Evolutionary conservation across 345 rosid genomes (phyloP), one percentile per base, ranked within the genome.

Genomic region (Salix koriyanagi): DNA sequence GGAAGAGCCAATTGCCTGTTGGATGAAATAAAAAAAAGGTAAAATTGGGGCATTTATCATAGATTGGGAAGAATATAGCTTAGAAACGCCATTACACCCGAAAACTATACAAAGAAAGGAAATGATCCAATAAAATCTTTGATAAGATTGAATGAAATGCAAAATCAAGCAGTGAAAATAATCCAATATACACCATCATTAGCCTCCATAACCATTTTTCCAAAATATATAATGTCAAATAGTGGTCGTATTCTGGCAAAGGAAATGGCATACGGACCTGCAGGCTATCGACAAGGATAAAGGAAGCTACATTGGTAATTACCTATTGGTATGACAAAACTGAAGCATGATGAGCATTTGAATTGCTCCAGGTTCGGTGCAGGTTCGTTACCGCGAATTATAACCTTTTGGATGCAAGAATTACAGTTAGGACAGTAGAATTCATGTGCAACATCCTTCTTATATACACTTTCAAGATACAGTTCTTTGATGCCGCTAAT

Each of bases 361-460:
- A 73, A 30, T 23, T 37, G 28, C 13, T 14, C 28, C 19, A 7
- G 64, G 65, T 1, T 0, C 0, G 2, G 1, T 48, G 25, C 54
- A 32, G 7, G 19, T 64, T 21, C 52, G 13, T 25, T 26, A 21
- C 48, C 73, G 0, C 23, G 54, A 54, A 79, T 67, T 9, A 60
- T 11, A 50, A 79, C 81, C 32, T 79, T 79, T 16, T 68, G 5
- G 46, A 79, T 79, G 77, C 77, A 79, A 60, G 70, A 13, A 15
- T 73, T 18, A 14, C 81, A 79, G 15, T 72, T 68, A 60, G 81
- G 70, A 73, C 81, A 73, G 54, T 13, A 58, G 74, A 79, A 79
- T 30, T 79, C 54, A 4, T 60, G 77, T 5, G 70, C 16, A 14
- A 7, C 64, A 23, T 26, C 28, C 69, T 73, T 79, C 74, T 73